Evolutionary conservation across 306 rosid genomes (phyloP), one percentile per base, ranked within the genome.

Genomic region (Gastrolobium bilobum): DNA sequence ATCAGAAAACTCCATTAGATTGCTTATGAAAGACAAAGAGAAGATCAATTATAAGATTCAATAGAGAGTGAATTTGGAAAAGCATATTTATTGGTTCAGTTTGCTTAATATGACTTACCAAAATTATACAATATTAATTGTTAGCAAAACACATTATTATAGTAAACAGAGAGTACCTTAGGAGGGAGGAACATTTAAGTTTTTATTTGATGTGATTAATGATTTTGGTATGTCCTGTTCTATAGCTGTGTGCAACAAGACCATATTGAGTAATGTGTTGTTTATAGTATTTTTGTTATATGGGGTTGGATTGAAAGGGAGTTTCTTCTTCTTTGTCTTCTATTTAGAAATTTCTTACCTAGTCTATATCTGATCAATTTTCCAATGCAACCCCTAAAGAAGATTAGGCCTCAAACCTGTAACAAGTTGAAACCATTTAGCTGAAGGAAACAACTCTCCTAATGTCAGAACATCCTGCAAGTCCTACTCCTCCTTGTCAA

Each of bases 1-100:
- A 70, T 72, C 71, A 87, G 61, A 84, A 63, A 75, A 74, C 38
- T 59, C 56, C 44, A 82, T 91, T 67, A 84, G 75, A 79, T 51
- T 9, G 57, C 63, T 35, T 58, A 35, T 10, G 79, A 48, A 39
- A 75, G 20, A 40, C 61, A 70, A 8, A 2, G 7, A 71, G 50
- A 69, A 48, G 37, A 6, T 26, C 8, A 60, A 46, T 14, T 37
- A 1, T 39, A n/a, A 43, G 57, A 65, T 35, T 20, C 44, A 73
- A 64, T 10, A 7, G 4, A 53, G 33, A 61, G 38, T 70, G 46
- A 2, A 39, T 15, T n/a, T 39, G 15, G 72, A 68, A 52, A 39
- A 48, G 48, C 10, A n/a, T 3, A 50, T 61, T 59, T 4, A 60
- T 35, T 75, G 5, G 56, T 43, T 54, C 5, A 4, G 31, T 42